Evolutionary conservation across 495 filamentous ascomycete genomes (phyloP), one percentile per base, ranked within the genome.

Genomic region (Aspergillus diversus): DNA sequence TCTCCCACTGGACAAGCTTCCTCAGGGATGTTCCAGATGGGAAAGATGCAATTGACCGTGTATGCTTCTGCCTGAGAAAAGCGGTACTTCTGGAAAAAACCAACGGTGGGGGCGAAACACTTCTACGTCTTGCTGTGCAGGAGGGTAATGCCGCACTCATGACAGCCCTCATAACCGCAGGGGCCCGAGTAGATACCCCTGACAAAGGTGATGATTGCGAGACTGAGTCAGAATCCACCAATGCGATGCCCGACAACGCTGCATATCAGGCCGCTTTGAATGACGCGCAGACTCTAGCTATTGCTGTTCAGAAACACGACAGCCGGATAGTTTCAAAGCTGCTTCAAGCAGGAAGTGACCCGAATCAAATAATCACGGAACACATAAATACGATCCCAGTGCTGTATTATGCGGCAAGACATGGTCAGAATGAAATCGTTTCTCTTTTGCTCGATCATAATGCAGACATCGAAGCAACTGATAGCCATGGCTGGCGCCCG

Each of bases 91-190:
- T 64, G 27, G 31, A 64, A 27, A 43, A 11, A 31, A 32, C 27
- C 7, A 59, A 64, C 17, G 0, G 7, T 2, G n/a, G 47, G 8
- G 61, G 61, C 0, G 33, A 33, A 8, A 64, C 61, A 5, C n/a
- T 64, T 5, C 13, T 64, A 13, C 61, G 59, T 55, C 55, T 64
- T 3, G 55, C 61, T 32, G 55, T 55, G 9, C 46, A 64, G 21
- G 5, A 17, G 1, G 61, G 49, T 5, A 64, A 64, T 33, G 3
- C 7, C 33, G 16, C 16, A 8, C 55, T 64, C 7, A 17, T 64
- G 3, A 43, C 15, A 3, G 46, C 7, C 0, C 15, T 27, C 21
- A 27, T 27, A 27, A 2, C 21, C 1, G 21, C 2, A 27, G 21
- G 21, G 2, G 21, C 21, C 1, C 21, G 21, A 1, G 21, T 27